Evolutionary conservation across 177 flowering plant genomes (phyloP), one percentile per base, ranked within the genome.

Genomic region (Vitis hybrid): DNA sequence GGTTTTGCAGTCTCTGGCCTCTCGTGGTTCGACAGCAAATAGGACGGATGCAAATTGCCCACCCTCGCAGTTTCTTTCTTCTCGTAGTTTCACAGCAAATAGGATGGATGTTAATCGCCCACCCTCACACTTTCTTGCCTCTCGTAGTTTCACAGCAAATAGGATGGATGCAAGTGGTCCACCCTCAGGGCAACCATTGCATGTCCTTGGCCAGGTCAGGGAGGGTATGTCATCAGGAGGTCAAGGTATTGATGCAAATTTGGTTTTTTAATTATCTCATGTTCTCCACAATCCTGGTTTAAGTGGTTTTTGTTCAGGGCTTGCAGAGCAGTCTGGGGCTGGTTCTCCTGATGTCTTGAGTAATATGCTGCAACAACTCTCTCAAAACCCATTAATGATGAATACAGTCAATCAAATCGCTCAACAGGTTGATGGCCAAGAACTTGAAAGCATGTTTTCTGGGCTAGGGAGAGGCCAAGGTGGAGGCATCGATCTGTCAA

Each of bases 241-340:
- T 28, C 85, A 69, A 71, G 78, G 73, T 74, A 71, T 81, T 47
- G 70, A 63, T 79, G 82, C 87, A 82, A 76, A 9, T 79, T 62
- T 80, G 12, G 75, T 86, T 6, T 76, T 77, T 70, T 71, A 84
- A 44, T 89, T 96, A 94, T 89, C 97, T 59, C 88, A 91, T 72
- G 80, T 94, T 72, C 81, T 94, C 53, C 74, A 82, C 0, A 88
- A 83, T 71, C 95, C 98, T 62, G 86, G 86, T 47, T 62, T 95
- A 61, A 79, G 88, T 78, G 86, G 88, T 67, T 68, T 95, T 47
- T 75, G 94, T 78, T 65, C 86, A 2, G 98, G 99, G 63, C 80
- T 94, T 71, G 90, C 98, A 19, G 81, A 84, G 68, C 98, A 94
- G 75, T 75, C 94, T 49, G 98, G 99, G 24, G 77, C 83, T 72